Conservation (phyloP, 441 rosid genomes). For the Gossypium trilobum region DNA sequence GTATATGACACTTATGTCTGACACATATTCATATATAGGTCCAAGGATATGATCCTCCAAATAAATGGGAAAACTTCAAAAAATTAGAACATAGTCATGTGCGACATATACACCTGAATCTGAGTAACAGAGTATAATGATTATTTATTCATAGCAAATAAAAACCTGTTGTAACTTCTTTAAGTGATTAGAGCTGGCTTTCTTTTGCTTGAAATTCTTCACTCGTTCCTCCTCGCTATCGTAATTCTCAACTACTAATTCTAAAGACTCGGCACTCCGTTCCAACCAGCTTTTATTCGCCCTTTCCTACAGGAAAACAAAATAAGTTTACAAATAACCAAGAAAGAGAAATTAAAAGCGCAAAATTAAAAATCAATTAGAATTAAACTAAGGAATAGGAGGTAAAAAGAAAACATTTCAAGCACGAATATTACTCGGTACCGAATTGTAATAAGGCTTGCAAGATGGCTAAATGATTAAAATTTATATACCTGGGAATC, state of each 20-base stretch:
- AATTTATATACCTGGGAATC: constrained; percentile 61
- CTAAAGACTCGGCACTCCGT: constrained; percentile 67
- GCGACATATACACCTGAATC: neutral
- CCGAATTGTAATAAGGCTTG: neutral
- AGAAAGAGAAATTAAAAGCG: neutral
- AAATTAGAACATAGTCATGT: neutral
- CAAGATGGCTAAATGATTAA: neutral
- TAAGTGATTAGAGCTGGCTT: constrained; percentile 47
- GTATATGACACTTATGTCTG: neutral
- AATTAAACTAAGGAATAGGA: neutral
- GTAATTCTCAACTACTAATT: constrained; percentile 52
- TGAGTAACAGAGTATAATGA: neutral
- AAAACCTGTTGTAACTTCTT: constrained; percentile 63
- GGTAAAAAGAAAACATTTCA: constrained; percentile 1
- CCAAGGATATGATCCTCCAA: neutral
- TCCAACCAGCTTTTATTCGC: constrained; percentile 76
- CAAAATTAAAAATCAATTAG: neutral
- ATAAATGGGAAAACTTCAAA: neutral
- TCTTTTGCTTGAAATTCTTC: constrained; percentile 52
- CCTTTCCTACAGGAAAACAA: constrained; percentile 47
- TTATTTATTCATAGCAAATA: neutral
- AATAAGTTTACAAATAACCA: constrained; percentile 9
- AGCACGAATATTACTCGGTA: neutral
- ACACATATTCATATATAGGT: neutral
- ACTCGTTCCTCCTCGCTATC: constrained; percentile 88